Evolutionary conservation across 306 rosid species (phyloP).

Genomic region (Quercus rubra): DNA sequence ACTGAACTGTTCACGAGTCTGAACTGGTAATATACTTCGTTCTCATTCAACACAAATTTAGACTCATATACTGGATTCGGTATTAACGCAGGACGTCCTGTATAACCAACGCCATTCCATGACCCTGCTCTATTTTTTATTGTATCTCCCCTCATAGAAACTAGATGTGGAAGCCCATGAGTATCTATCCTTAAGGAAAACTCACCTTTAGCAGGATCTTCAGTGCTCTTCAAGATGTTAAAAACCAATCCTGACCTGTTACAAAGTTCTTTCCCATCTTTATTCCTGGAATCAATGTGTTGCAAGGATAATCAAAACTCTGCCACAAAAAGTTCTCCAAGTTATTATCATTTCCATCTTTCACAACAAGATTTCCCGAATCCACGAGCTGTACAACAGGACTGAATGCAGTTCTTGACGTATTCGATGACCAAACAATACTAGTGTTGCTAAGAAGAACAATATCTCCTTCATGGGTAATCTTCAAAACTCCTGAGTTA

Average conservation of each 20-base stretch:
- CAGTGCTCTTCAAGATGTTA: slow-evolving; percentile 36
- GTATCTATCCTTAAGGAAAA: neutral
- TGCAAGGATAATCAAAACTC: slow-evolving; percentile 52
- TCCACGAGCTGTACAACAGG: slow-evolving; percentile 29
- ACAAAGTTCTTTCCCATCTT: slow-evolving; percentile 40
- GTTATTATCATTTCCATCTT: slow-evolving; percentile 5
- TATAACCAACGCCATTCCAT: slow-evolving; percentile 24
- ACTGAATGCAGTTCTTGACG: neutral
- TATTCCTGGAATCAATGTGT: slow-evolving; percentile 43
- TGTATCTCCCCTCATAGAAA: neutral
- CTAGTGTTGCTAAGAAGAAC: slow-evolving; percentile 11
- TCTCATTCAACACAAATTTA: slow-evolving; percentile 3
- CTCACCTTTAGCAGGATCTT: slow-evolving; percentile 41
- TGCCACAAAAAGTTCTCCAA: slow-evolving; percentile 27
- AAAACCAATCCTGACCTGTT: slow-evolving; percentile 6
- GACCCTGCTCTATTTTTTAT: neutral
- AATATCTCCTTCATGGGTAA: slow-evolving; percentile 9
- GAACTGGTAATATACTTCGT: slow-evolving; percentile 10
- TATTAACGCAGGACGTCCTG: neutral
- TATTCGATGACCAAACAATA: slow-evolving; percentile 14
- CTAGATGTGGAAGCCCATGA: neutral
- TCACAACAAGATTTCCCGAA: slow-evolving; percentile 33
- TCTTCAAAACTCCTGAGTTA: slow-evolving; percentile 25
- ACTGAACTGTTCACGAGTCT: neutral
- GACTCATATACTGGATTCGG: neutral